Evolutionary conservation across 805 yeast genomes (phyloP).

Genomic region (Starmera amethionina): DNA sequence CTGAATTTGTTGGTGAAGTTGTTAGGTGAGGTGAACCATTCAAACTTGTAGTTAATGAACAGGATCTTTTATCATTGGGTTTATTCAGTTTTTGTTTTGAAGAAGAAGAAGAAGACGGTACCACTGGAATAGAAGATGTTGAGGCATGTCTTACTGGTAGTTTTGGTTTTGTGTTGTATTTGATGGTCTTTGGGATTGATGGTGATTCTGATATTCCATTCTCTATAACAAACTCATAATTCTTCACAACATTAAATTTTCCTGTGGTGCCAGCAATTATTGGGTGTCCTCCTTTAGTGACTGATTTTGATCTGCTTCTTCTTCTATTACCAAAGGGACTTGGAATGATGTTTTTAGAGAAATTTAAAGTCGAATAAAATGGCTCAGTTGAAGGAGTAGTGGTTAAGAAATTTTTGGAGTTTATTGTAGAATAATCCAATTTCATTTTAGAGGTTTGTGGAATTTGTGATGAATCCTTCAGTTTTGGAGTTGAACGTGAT

Average conservation of each 20-base stretch:
- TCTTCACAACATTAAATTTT: conserved; percentile 6
- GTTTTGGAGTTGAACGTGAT: conserved; percentile 14
- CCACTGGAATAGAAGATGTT: conserved; percentile 8
- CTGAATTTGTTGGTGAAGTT: conserved; percentile 17
- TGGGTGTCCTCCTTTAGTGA: neutral
- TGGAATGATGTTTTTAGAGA: conserved; percentile 8
- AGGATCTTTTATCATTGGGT: conserved; percentile 7
- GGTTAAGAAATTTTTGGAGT: conserved; percentile 10
- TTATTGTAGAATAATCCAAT: conserved; percentile 12
- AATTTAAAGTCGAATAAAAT: conserved; percentile 16
- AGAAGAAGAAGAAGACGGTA: conserved; percentile 6
- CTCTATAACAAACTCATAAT: conserved; percentile 18
- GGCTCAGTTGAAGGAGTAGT: conserved; percentile 4
- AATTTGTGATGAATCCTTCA: conserved; percentile 2
- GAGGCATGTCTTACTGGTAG: neutral
- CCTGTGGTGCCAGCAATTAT: no score
- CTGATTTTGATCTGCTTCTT: neutral
- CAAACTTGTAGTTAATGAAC: neutral
- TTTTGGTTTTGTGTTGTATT: neutral
- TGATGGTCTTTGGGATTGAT: conserved; percentile 2
- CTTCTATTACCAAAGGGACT: no score
- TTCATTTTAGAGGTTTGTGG: conserved; percentile 1
- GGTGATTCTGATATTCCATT: conserved; percentile 3
- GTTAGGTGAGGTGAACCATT: conserved; percentile 9
- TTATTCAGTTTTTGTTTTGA: conserved; percentile 11